Percentiles rank a stretch among this genome's conserved stretches.
Evolutionary conservation across 192 early-diverging fungal genomes (phyloP).

Genomic region (Globomyces pollinis-pini): DNA sequence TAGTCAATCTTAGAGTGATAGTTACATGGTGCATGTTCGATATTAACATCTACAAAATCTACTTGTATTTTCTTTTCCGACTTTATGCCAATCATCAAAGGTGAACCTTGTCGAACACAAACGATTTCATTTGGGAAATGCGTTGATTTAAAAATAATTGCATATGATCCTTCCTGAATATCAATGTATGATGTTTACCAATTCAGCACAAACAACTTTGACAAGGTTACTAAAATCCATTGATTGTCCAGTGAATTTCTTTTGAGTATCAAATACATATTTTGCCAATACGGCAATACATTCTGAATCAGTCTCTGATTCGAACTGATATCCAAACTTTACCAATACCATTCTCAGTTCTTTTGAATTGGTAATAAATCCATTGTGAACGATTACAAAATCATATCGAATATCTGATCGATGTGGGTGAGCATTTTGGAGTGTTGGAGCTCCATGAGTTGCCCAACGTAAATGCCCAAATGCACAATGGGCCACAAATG

Average conservation of each 20-base stretch:
- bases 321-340: conserved; percentile 76
- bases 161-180: conserved; percentile 51
- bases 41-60: not conserved
- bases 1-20: too few relatives aligned
- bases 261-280: conserved; percentile 54
- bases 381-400: conserved; percentile 59
- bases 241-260: conserved; percentile 30
- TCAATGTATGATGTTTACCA: conserved; percentile 13
- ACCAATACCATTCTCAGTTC: conserved; percentile 49
- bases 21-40: too few relatives aligned
- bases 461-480: conserved; percentile 65
- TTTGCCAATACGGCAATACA: conserved; percentile 53
- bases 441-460: conserved; percentile 56
- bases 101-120: conserved; percentile 49
- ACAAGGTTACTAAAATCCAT: conserved; percentile 45
- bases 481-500: conserved; percentile 36
- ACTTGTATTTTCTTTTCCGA: conserved; percentile 54
- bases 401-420: conserved; percentile 51
- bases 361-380: conserved; percentile 61
- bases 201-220: conserved; percentile 53
- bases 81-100: conserved; percentile 58
- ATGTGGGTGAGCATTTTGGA: conserved; percentile 55
- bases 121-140: conserved; percentile 57
- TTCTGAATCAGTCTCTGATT: conserved; percentile 63
- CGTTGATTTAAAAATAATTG: conserved; percentile 49